Evolutionary conservation across 2,329 filamentous ascomycete species (phyloP).

Genomic region (Periconia sp.): DNA sequence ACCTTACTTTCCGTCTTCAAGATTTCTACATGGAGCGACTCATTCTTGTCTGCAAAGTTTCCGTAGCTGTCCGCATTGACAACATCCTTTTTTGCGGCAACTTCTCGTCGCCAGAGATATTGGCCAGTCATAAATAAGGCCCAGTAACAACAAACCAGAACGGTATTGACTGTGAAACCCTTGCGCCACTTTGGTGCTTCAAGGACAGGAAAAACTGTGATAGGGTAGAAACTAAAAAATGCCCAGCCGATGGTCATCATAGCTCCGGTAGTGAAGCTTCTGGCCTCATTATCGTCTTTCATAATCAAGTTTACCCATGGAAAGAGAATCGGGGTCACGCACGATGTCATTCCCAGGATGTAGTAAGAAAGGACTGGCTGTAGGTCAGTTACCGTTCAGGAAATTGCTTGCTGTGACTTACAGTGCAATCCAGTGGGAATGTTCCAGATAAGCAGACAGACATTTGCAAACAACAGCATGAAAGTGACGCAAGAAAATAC

Average conservation of each 20-base stretch:
- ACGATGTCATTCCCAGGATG: conserved; percentile 29
- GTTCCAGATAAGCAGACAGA: conserved; percentile 55
- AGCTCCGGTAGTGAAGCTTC: conserved; percentile 39
- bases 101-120: conserved; percentile 37
- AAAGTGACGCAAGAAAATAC: conserved; percentile 49
- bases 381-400: conserved; percentile 3
- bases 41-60: conserved; percentile 3
- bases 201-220: conserved; percentile 35
- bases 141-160: conserved; percentile 34
- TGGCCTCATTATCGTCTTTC: conserved; percentile 51
- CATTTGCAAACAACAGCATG: conserved; percentile 48
- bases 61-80: conserved; percentile 10
- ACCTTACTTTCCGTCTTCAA: conserved; percentile 6
- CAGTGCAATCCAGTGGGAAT: conserved; percentile 50
- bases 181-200: conserved; percentile 37
- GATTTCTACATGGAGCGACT: conserved; percentile 10
- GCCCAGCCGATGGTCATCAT: conserved; percentile 45
- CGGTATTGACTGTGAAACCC: conserved; percentile 31
- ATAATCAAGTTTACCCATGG: conserved; percentile 34
- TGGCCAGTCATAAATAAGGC: conserved; percentile 40
- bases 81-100: conserved; percentile 24
- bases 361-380: conserved; percentile 28
- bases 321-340: conserved; percentile 32
- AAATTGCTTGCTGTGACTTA: conserved; percentile 9
- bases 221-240: conserved; percentile 35